Conservation (phyloP, 148 eudicot genomes). For the Rhododendron molle region DNA sequence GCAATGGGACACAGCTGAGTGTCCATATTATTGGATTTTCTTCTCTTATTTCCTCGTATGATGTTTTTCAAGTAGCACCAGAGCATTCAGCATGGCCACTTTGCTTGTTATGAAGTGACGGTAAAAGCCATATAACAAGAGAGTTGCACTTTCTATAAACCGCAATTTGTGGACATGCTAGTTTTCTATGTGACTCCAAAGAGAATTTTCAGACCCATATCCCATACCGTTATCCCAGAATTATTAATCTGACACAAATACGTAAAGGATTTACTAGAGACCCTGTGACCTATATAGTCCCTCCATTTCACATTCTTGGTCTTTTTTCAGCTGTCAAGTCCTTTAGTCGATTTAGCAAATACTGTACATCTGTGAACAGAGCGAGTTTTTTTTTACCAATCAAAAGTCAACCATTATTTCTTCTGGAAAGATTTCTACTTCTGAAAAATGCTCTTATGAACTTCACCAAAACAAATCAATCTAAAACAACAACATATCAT, state of each 20-base stretch:
- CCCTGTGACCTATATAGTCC: not conserved
- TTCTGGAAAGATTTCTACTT: not conserved
- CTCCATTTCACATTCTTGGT: not conserved
- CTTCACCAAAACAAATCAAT: not conserved
- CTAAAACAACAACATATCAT: slow-evolving; percentile 7
- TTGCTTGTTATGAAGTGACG: not conserved
- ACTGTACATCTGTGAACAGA: no score
- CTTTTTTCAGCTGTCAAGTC: not conserved
- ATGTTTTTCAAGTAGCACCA: not conserved
- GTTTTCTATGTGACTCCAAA: not conserved
- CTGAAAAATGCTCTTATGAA: not conserved
- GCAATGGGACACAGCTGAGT: not conserved
- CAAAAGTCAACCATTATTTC: not conserved
- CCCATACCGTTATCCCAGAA: not conserved
- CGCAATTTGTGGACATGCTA: no score
- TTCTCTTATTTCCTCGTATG: not conserved
- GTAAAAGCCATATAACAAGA: not conserved
- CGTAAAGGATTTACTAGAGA: not conserved
- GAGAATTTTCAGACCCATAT: no score
- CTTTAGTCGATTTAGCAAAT: not conserved
- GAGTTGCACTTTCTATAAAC: not conserved
- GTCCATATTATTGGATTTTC: no score
- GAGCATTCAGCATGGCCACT: not conserved
- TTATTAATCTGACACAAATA: not conserved
- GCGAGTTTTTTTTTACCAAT: no score